A percentile compares a stretch with the other conserved stretches of the same genome.
phyloP scores from a whole-genome alignment of 176 grass and related monocot genomes.

The Hyparrhenia diplandra region DNA sequence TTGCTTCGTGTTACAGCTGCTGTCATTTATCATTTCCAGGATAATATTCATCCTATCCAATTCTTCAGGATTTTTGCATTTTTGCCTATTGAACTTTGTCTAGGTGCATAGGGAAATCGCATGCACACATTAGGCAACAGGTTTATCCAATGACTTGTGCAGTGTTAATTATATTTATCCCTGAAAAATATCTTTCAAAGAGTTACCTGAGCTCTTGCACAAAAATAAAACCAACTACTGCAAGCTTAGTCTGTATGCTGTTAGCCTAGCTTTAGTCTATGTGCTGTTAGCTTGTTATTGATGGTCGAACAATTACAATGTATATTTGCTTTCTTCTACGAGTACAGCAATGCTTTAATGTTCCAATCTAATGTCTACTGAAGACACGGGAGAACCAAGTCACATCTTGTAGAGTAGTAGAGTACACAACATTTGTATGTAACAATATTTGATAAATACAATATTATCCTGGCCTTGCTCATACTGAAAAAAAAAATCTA shows the following conservation, averaged over 20 bases:
- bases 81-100: not conserved
- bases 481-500: no score
- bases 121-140: not conserved
- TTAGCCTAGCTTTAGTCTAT: no score
- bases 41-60: not conserved
- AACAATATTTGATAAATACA: no score
- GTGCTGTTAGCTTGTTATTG: no score
- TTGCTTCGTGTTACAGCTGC: not conserved
- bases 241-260: not conserved
- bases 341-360: no score
- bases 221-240: not conserved
- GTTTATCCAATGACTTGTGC: not conserved
- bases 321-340: not conserved
- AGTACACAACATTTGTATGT: no score
- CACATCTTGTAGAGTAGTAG: no score
- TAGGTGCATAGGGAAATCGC: not conserved
- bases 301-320: not conserved
- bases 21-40: not conserved
- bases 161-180: not conserved
- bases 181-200: not conserved
- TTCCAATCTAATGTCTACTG: no score
- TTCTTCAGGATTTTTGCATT: not conserved
- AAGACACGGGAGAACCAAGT: no score
- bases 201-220: not conserved
- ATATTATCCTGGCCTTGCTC: no score